A percentile compares a stretch with the other conserved stretches of the same genome.
Evolutionary conservation across 2,329 filamentous ascomycete genomes (phyloP).

Genomic region (Diaporthe sp.): DNA sequence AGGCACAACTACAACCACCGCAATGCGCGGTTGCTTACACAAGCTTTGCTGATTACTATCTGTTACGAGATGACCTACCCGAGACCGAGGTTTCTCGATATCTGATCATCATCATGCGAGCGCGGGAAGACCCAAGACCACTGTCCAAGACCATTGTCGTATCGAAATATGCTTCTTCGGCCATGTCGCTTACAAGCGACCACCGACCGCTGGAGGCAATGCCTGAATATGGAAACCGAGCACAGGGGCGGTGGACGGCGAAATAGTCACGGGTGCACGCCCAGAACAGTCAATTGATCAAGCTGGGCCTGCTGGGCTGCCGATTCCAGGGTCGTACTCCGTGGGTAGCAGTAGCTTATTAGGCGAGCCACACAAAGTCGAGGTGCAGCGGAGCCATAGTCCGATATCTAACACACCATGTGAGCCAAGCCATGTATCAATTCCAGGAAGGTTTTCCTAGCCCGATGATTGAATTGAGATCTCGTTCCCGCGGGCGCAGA

Average conservation of each 20-base stretch:
- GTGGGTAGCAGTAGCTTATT: slow-evolving; percentile 23
- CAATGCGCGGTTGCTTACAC: slow-evolving; percentile 11
- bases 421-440: slow-evolving; percentile 28
- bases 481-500: slow-evolving; percentile 7
- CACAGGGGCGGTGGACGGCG: slow-evolving; percentile 2
- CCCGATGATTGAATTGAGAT: slow-evolving; percentile 27
- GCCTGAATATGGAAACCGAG: neutral
- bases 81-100: slow-evolving; percentile 27
- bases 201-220: neutral
- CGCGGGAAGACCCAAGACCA: neutral
- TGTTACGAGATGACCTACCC: slow-evolving; percentile 3
- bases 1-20: slow-evolving; percentile 21
- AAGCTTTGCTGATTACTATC: slow-evolving; percentile 13
- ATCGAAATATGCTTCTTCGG: slow-evolving; percentile 33
- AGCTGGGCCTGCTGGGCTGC: neutral
- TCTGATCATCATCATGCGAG: slow-evolving; percentile 29
- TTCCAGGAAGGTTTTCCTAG: slow-evolving; percentile 21
- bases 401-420: slow-evolving; percentile 26
- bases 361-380: slow-evolving; percentile 16
- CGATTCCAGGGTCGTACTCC: slow-evolving; percentile 21
- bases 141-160: slow-evolving; percentile 20
- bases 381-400: slow-evolving; percentile 14
- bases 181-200: slow-evolving; percentile 1
- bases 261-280: slow-evolving; percentile 19
- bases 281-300: neutral